Conservation (phyloP, 306 rosid genomes). For the Inga leiocalycina region DNA sequence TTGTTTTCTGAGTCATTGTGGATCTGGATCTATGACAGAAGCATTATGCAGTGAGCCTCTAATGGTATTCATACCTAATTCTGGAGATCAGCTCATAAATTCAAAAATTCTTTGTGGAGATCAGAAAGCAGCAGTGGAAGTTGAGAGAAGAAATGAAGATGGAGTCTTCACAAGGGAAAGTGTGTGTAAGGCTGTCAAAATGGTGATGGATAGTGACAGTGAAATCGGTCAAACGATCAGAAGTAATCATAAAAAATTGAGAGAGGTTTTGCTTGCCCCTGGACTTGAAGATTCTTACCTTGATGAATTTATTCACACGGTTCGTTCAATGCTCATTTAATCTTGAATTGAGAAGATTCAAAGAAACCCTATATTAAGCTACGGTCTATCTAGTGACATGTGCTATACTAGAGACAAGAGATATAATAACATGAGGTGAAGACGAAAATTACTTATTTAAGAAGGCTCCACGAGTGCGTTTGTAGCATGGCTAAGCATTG, state of each 20-base stretch:
- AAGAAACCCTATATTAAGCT: not conserved
- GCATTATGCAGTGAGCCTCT: not conserved
- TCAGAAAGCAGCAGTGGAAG: not conserved
- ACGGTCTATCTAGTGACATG: not conserved
- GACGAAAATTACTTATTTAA: too few species aligned
- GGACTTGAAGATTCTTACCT: not conserved
- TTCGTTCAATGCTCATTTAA: not conserved
- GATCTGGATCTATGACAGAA: not conserved
- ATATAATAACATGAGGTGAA: too few species aligned
- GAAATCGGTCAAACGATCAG: slow-evolving; percentile 45
- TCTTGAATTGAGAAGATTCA: not conserved
- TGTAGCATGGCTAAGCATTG: too few species aligned
- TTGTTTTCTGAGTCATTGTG: not conserved
- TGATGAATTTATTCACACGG: not conserved
- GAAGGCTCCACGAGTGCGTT: too few species aligned
- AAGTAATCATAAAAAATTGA: slow-evolving; percentile 48
- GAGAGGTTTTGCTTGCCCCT: not conserved
- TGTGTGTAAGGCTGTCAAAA: slow-evolving; percentile 49
- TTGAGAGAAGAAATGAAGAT: not conserved
- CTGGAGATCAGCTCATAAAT: not conserved
- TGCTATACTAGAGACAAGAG: too few species aligned
- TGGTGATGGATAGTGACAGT: slow-evolving; percentile 50
- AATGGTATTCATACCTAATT: not conserved
- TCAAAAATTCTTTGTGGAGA: not conserved
- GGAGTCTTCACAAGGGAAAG: slow-evolving; percentile 54